Evolutionary conservation across 1,139 yeast species (phyloP).

Genomic region (Chernovozyma aurita): DNA sequence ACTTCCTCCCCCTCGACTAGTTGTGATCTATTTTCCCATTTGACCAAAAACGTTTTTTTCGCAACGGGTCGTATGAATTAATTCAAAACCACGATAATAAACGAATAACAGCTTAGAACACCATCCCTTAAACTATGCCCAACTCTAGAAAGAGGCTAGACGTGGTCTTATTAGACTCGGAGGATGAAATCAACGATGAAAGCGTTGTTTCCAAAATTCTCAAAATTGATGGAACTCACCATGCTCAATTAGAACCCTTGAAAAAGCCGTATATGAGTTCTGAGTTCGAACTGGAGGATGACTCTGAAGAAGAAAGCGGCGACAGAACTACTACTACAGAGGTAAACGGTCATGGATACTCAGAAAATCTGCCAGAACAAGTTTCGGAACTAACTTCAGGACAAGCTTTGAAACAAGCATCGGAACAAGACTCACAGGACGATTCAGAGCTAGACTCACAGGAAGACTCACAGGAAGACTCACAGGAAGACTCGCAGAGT

Average conservation of each 20-base stretch:
- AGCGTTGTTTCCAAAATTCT: not conserved
- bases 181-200: conserved; percentile 1
- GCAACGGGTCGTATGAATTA: no score
- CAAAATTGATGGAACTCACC: not conserved
- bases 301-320: no score
- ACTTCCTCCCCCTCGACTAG: no score
- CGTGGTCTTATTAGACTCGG: conserved; percentile 6
- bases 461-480: not conserved
- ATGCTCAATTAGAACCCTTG: not conserved
- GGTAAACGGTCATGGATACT: not conserved
- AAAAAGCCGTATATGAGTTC: conserved; percentile 6
- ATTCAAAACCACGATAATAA: no score
- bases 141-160: conserved; percentile 4
- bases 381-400: no score
- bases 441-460: not conserved
- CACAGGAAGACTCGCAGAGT: not conserved
- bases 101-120: no score
- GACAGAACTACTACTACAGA: no score
- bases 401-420: no score
- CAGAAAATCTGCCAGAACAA: not conserved
- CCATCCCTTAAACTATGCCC: not conserved
- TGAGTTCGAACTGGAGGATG: conserved; percentile 1
- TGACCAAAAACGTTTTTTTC: not conserved
- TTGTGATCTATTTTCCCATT: no score
- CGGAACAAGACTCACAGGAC: not conserved